Conservation (phyloP, 768 basidiomycete species). For the Tricholoma terreum region DNA sequence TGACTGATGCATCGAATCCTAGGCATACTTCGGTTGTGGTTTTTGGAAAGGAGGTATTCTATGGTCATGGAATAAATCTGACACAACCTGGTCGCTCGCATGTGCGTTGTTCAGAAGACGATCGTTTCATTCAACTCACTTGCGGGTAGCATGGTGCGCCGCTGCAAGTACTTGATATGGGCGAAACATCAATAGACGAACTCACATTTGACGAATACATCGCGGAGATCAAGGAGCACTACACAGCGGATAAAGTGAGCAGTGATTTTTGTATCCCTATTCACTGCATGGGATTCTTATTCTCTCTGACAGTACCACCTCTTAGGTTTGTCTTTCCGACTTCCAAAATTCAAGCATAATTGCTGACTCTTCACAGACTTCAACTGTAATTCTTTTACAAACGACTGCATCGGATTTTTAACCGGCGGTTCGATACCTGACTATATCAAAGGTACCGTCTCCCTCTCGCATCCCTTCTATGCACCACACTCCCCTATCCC, state of each 20-base stretch:
- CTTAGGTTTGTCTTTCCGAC: slow-evolving; percentile 47
- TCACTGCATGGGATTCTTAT: slow-evolving; percentile 2
- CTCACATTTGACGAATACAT: slow-evolving; percentile 87
- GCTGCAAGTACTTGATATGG: slow-evolving; percentile 67
- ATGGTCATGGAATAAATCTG: slow-evolving; percentile 80
- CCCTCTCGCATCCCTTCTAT: not conserved
- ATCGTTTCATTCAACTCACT: not conserved
- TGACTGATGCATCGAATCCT: slow-evolving; percentile 8
- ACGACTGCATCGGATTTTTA: slow-evolving; percentile 82
- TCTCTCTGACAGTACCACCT: slow-evolving; percentile 64
- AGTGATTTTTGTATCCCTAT: not conserved
- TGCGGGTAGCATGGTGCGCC: slow-evolving; percentile 68
- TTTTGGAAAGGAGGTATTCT: slow-evolving; percentile 84
- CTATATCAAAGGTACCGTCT: slow-evolving; percentile 70
- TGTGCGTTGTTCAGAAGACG: slow-evolving; percentile 39
- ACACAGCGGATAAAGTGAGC: slow-evolving; percentile 85
- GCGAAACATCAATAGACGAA: slow-evolving; percentile 77
- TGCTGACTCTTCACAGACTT: slow-evolving; percentile 53
- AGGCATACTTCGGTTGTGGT: slow-evolving; percentile 95
- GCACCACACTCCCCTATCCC: not conserved
- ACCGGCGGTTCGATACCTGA: slow-evolving; percentile 79
- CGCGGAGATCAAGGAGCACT: slow-evolving; percentile 67
- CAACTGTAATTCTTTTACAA: slow-evolving; percentile 95
- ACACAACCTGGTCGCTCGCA: slow-evolving; percentile 79
- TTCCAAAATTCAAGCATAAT: not conserved